phyloP scores from a whole-genome alignment of 2,329 filamentous ascomycete genomes.

The Diaporthe amygdali region DNA sequence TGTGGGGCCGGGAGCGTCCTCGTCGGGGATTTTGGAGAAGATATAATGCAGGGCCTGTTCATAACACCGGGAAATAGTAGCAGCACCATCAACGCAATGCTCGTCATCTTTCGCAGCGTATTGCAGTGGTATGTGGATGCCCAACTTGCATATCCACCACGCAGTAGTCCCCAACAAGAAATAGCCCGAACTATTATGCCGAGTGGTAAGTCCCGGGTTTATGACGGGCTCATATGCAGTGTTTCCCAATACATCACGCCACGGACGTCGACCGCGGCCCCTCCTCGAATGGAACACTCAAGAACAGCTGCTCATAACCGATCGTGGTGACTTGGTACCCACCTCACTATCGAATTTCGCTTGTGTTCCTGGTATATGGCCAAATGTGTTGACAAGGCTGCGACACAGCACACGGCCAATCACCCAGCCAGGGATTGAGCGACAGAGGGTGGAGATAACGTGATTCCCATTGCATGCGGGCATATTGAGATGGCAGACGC shows the following conservation, averaged over 20 bases:
- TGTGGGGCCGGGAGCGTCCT: not conserved
- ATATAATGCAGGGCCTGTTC: not conserved
- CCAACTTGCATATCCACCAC: not conserved
- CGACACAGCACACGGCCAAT: not conserved
- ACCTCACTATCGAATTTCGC: not conserved
- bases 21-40: not conserved
- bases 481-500: not conserved
- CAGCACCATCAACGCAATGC: not conserved
- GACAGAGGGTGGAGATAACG: constrained; percentile 7
- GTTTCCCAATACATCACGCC: not conserved
- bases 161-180: not conserved
- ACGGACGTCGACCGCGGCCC: not conserved
- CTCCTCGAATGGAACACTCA: not conserved
- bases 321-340: not conserved
- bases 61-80: not conserved
- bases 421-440: not conserved
- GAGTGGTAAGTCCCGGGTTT: not conserved
- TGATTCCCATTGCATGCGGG: constrained; percentile 20
- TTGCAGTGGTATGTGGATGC: not conserved
- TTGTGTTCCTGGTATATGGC: not conserved
- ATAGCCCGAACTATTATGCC: not conserved
- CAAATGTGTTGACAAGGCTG: not conserved
- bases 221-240: not conserved
- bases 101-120: not conserved
- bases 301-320: not conserved